These are phyloP conservation scores for Saksenaea oblongispora DNA, from an alignment of 371 early-diverging fungal species.

Conservation along the genomic window DNA sequence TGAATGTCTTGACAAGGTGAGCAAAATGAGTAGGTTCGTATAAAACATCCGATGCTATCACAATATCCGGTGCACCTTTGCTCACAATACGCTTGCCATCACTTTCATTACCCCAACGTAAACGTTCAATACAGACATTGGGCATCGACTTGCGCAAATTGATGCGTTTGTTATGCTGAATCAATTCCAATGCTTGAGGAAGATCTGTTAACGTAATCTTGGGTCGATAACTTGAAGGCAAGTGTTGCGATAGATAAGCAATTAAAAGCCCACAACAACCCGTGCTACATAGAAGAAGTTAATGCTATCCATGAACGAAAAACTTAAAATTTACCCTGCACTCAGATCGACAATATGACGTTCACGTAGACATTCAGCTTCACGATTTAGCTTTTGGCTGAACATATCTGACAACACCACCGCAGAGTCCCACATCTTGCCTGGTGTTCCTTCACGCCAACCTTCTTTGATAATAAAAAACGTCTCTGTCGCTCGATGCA, in stretches of 20 bases:
- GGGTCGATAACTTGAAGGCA: background rate
- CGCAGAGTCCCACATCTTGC: slow-evolving; percentile 66
- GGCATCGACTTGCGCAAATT: slow-evolving; percentile 19
- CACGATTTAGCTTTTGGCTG: slow-evolving; percentile 20
- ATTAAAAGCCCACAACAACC: slow-evolving; percentile 43
- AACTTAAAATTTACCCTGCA: slow-evolving; percentile 35
- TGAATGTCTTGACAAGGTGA: slow-evolving; percentile 41
- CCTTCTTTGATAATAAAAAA: slow-evolving; percentile 48
- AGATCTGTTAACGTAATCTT: slow-evolving; percentile 41
- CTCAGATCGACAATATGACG: slow-evolving; percentile 51
- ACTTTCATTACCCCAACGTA: slow-evolving; percentile 30
- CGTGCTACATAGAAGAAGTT: too few relatives aligned
- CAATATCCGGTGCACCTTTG: slow-evolving; percentile 32
- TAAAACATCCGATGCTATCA: slow-evolving; percentile 61
- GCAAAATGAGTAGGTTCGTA: slow-evolving; percentile 47
- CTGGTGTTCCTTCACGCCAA: slow-evolving; percentile 55
- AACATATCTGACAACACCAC: slow-evolving; percentile 50
- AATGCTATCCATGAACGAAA: too few relatives aligned
- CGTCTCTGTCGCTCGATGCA: slow-evolving; percentile 1
- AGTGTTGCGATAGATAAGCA: slow-evolving; percentile 27
- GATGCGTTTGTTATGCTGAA: slow-evolving; percentile 26
- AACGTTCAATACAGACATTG: slow-evolving; percentile 23
- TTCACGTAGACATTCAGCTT: slow-evolving; percentile 27
- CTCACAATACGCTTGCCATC: slow-evolving; percentile 10
- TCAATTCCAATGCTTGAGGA: slow-evolving; percentile 36